Percentiles rank a stretch among this genome's conserved stretches.
Conservation (phyloP, 2,329 filamentous ascomycete species). For the Setomelanomma holmii region DNA sequence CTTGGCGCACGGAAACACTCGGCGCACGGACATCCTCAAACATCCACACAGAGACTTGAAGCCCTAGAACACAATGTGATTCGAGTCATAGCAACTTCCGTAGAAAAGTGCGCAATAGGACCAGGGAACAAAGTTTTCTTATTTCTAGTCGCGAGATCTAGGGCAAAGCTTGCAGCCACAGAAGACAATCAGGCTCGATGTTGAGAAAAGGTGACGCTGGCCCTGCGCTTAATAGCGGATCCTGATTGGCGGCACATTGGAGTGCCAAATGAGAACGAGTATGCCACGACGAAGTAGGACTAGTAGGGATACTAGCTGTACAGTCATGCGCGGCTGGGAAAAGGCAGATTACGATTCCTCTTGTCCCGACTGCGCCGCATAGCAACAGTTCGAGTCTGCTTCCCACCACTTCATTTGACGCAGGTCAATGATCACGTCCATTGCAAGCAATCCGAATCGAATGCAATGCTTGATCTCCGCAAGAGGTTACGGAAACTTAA, state of each 20-base stretch:
- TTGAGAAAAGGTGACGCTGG: background rate
- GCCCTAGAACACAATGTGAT: background rate
- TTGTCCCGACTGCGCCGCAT: background rate
- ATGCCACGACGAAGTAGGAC: too few relatives aligned
- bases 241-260: constrained; percentile 1
- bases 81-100: too few relatives aligned
- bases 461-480: constrained; percentile 9
- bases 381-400: constrained; percentile 1
- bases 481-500: constrained; percentile 15
- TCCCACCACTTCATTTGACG: background rate
- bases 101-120: background rate
- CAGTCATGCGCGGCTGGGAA: background rate
- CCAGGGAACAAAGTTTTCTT: background rate
- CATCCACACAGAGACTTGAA: background rate
- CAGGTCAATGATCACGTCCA: constrained; percentile 3
- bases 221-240: background rate
- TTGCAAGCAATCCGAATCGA: constrained; percentile 3
- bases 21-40: constrained; percentile 5
- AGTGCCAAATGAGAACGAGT: background rate
- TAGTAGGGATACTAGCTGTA: too few relatives aligned
- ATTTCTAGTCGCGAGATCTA: background rate
- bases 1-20: too few relatives aligned
- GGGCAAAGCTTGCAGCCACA: background rate
- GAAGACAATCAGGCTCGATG: background rate
- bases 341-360: background rate